phyloP scores from a whole-genome alignment of 441 rosid species.

The Euphorbia corollata region DNA sequence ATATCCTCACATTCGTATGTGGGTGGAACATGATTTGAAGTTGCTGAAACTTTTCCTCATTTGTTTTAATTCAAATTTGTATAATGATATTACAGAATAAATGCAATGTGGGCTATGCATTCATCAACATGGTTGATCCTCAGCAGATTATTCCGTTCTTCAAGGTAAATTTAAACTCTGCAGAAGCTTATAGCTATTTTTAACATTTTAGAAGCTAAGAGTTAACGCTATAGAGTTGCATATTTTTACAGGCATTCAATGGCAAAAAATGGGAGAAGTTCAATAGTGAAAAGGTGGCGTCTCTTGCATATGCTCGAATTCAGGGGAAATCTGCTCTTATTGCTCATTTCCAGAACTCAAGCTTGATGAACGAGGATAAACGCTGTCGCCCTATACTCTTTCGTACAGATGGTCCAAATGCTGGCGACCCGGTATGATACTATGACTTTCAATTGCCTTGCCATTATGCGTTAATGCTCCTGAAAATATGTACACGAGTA shows the following conservation, averaged over 20 bases:
- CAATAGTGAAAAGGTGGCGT: conserved; percentile 78
- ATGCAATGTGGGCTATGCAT: conserved; percentile 82
- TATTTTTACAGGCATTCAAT: conserved; percentile 48
- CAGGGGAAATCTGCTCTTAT: conserved; percentile 73
- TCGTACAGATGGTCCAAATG: conserved; percentile 68
- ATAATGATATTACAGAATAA: conserved; percentile 47
- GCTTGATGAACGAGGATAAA: conserved; percentile 82
- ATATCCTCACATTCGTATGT: not conserved
- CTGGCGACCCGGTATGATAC: conserved; percentile 61
- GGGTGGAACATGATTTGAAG: not conserved
- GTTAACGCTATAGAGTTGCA: conserved; percentile 7
- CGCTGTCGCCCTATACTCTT: conserved; percentile 75
- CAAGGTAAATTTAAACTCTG: conserved; percentile 37
- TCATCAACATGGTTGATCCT: conserved; percentile 66
- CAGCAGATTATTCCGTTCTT: conserved; percentile 53
- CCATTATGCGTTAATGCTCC: not conserved
- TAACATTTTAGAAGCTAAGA: not conserved
- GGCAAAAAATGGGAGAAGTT: conserved; percentile 87
- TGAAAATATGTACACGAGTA: not conserved
- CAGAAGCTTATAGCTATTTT: not conserved
- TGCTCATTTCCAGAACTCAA: conserved; percentile 78
- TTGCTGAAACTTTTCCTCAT: not conserved
- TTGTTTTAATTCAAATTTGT: conserved; percentile 14
- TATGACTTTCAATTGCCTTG: not conserved
- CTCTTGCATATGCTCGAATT: conserved; percentile 68